Base-by-base conservation (phyloP, 2,329 filamentous ascomycete genomes). In the Trichophyton equinum region DNA sequence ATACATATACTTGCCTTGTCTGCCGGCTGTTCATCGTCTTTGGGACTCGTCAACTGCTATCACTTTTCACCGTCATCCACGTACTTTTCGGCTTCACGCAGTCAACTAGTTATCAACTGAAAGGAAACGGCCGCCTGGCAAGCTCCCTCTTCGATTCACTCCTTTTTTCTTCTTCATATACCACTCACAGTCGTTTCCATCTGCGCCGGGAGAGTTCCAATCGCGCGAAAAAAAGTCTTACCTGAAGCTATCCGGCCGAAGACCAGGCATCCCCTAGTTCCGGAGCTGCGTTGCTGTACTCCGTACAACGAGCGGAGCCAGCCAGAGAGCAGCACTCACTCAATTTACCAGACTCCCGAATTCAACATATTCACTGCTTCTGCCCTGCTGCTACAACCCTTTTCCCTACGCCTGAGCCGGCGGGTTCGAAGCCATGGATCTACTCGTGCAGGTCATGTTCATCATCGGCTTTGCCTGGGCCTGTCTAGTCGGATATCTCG, bases 401-500 rank as follows among this genome's bases (percentile, higher is more conserved):
- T 51, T 9, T 13, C 15, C 25, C 2, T 25, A 27, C 20, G 46
- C 46, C 22, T 13, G 22, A 51, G 22, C 13, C 20, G 46, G 46
- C 20, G 46, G 46, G 15, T 44, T 44, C 30, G 40, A 55, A n/a
- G 51, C 53, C 38, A 65, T 65, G 64, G 63, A 62, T 42, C 46
- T 61, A 46, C 60, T 65, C 20, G 57, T 61, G 15, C 63, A 64
- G 27, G 57, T 59, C 49, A 59, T 65, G 58, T 64, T 60, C 61
- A 53, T 65, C 42, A 56, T 65, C 61, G 59, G 61, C 25, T 63
- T 58, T 11, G 61, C 63, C 20, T 65, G 64, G 64, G 60, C 60
- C 22, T 62, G 61, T 36, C 64, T 65, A 40, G 63, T 65, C 59
- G 61, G 60, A 20, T 65, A 62, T 58, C 63, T 65, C n/a, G 64